Conservation (phyloP, 768 basidiomycete species). For the Mycena indigotica region DNA sequence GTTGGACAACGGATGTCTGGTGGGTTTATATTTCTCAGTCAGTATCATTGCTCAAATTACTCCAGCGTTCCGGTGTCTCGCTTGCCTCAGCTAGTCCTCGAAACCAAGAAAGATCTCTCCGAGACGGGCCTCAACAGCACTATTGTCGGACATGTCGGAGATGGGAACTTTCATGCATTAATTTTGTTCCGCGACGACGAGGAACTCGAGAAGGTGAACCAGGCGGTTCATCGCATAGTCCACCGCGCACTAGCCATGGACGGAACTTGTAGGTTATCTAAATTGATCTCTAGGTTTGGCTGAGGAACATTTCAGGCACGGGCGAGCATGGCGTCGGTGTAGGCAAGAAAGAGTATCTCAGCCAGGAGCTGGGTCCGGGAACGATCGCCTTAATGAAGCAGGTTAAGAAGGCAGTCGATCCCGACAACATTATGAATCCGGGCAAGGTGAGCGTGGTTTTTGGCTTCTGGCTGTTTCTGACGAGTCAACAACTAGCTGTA, state of each 20-base stretch:
- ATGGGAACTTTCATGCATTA: constrained; percentile 48
- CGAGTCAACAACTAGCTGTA: not conserved
- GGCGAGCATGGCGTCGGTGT: constrained; percentile 89
- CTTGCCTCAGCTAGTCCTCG: constrained; percentile 68
- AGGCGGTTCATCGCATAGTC: constrained; percentile 71
- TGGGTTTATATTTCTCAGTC: constrained; percentile 35
- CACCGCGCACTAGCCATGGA: constrained; percentile 72
- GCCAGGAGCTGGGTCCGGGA: constrained; percentile 78
- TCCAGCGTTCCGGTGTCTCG: constrained; percentile 68
- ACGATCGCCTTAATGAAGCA: constrained; percentile 85
- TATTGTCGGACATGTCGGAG: constrained; percentile 50
- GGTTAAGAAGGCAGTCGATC: constrained; percentile 82
- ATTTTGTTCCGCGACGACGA: constrained; percentile 61
- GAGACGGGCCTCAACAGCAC: constrained; percentile 60
- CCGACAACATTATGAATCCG: constrained; percentile 81
- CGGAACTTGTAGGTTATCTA: constrained; percentile 67
- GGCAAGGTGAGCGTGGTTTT: constrained; percentile 55
- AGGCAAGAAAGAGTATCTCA: constrained; percentile 83
- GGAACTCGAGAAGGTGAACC: constrained; percentile 55
- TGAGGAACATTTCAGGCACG: constrained; percentile 49
- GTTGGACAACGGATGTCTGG: constrained; percentile 94
- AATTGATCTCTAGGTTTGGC: not conserved
- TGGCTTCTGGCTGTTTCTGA: not conserved
- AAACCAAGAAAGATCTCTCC: constrained; percentile 78
- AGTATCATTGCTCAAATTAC: not conserved